Evolutionary conservation across 2,329 filamentous ascomycete genomes (phyloP).

Genomic region (Thyridium curvatum): DNA sequence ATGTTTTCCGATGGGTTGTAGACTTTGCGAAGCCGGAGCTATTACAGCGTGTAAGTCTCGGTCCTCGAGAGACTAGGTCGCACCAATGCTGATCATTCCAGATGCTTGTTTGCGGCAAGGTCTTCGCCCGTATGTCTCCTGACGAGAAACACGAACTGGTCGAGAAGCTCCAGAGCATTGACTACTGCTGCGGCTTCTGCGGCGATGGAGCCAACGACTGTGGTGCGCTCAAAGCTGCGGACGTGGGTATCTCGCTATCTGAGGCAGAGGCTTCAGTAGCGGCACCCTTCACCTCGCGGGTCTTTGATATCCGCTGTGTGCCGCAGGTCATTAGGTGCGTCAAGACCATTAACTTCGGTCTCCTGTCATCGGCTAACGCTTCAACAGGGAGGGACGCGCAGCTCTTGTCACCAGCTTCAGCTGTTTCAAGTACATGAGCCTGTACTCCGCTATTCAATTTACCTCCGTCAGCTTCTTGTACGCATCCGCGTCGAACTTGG

Average conservation of each 20-base stretch:
- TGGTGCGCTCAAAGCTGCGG: constrained; percentile 90
- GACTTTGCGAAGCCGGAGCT: constrained; percentile 82
- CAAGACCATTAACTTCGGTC: constrained; percentile 35
- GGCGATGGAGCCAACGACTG: constrained; percentile 98
- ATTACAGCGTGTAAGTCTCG: constrained; percentile 54
- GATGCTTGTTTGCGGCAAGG: constrained; percentile 86
- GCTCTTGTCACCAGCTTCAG: constrained; percentile 97
- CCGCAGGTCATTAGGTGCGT: constrained; percentile 86
- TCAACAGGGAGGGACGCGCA: constrained; percentile 73
- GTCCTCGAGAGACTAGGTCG: no score
- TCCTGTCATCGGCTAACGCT: constrained; percentile 5
- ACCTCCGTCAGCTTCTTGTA: constrained; percentile 96
- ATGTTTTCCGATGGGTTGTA: constrained; percentile 94
- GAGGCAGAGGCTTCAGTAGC: constrained; percentile 97
- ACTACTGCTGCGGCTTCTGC: constrained; percentile 93
- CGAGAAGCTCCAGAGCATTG: constrained; percentile 92
- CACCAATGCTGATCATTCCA: constrained; percentile 31
- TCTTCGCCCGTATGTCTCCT: constrained; percentile 97
- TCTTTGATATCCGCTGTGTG: constrained; percentile 96
- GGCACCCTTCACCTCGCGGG: constrained; percentile 91
- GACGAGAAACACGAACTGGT: constrained; percentile 98
- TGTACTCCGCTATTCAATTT: constrained; percentile 99
- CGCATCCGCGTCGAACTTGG: constrained; percentile 85
- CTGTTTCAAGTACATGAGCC: constrained; percentile 99
- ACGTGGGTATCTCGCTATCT: constrained; percentile 94